Conservation (phyloP, 371 early-diverging fungal genomes). For the Apophysomyces trapeziformis region DNA sequence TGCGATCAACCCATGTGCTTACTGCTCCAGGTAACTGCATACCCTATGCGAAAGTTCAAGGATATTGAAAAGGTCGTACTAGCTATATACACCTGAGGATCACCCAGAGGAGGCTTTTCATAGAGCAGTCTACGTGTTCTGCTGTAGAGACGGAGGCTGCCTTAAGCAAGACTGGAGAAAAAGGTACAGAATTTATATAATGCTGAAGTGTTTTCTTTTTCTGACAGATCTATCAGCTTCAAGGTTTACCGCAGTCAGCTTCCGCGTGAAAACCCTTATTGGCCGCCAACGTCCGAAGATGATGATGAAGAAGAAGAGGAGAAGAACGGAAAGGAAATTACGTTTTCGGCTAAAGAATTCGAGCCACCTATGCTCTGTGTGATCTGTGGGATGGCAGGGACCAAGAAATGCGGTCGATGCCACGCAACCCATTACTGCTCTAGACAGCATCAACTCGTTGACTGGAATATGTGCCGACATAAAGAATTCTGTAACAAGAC, state of each 20-base stretch:
- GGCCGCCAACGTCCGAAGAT: conserved; percentile 48
- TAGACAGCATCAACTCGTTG: conserved; percentile 81
- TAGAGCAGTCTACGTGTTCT: conserved; percentile 87
- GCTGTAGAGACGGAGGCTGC: conserved; percentile 88
- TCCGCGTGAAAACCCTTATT: conserved; percentile 80
- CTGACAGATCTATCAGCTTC: conserved; percentile 60
- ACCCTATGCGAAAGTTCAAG: too few relatives aligned
- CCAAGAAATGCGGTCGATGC: conserved; percentile 83
- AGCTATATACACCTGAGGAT: conserved; percentile 95
- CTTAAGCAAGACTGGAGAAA: conserved; percentile 64
- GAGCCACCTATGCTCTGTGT: conserved; percentile 40
- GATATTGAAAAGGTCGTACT: neutral
- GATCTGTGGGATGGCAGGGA: conserved; percentile 81
- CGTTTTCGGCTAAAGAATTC: conserved; percentile 40
- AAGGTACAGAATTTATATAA: conserved; percentile 25
- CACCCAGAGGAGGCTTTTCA: conserved; percentile 86
- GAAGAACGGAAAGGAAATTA: conserved; percentile 19
- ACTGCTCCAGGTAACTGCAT: conserved; percentile 76
- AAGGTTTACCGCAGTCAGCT: conserved; percentile 86
- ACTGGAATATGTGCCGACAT: conserved; percentile 84
- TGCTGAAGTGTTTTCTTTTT: neutral
- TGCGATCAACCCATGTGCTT: conserved; percentile 83
- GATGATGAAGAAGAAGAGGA: conserved; percentile 44
- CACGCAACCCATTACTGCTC: conserved; percentile 77
- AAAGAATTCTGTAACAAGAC: conserved; percentile 64